These are phyloP conservation scores for Venturia asperata DNA, from an alignment of 2,329 filamentous ascomycete genomes.

Conservation along the genomic window DNA sequence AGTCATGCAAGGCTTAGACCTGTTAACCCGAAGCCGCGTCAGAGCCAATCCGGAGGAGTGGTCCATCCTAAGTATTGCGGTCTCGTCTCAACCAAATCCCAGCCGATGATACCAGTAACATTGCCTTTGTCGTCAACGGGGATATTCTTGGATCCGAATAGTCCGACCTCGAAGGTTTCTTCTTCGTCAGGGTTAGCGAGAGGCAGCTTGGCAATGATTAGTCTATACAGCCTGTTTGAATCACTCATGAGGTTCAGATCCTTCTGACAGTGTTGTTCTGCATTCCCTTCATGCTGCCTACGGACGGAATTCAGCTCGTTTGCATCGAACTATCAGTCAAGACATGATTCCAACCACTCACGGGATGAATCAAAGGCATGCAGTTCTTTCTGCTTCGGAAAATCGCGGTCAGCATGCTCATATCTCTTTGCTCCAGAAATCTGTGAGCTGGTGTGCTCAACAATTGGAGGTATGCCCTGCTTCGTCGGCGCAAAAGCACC, in stretches of 20 bases:
- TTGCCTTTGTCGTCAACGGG: slow-evolving; percentile 22
- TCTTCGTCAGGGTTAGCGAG: background rate
- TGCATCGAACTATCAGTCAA: background rate
- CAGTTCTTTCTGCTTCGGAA: background rate
- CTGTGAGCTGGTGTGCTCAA: background rate
- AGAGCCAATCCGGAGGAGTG: background rate
- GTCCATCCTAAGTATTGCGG: slow-evolving; percentile 1
- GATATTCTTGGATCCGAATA: slow-evolving; percentile 23
- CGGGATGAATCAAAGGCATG: background rate
- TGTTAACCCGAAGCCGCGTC: background rate
- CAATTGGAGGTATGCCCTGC: background rate
- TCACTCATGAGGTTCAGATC: background rate
- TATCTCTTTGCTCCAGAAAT: background rate
- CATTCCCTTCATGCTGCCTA: background rate
- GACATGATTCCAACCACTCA: background rate
- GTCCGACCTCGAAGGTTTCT: slow-evolving; percentile 3
- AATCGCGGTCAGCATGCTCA: background rate
- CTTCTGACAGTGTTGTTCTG: background rate
- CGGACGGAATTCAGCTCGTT: background rate
- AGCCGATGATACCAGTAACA: slow-evolving; percentile 23
- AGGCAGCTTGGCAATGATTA: background rate
- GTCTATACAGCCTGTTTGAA: background rate
- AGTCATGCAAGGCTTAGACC: no score
- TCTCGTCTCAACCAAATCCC: slow-evolving; percentile 1
- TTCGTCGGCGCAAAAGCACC: background rate